Evolutionary conservation across 257 asterid genomes (phyloP).

Genomic region (Salvia splendens): DNA sequence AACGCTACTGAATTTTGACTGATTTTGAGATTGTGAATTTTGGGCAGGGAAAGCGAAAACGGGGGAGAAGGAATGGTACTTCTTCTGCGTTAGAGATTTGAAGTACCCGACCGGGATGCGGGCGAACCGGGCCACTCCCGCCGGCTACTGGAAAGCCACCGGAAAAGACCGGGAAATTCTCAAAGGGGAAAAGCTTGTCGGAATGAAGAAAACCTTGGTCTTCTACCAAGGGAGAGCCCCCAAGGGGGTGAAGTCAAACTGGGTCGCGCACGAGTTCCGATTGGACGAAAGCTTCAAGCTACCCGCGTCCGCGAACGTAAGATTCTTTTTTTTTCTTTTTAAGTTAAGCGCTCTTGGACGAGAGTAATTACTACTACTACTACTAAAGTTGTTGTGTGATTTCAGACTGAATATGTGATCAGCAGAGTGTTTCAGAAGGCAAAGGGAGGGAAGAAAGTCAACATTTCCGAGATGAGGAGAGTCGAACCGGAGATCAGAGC

Average conservation of each 20-base stretch:
- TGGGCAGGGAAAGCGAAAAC: constrained; percentile 64
- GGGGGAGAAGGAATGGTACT: constrained; percentile 84
- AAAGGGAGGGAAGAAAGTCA: constrained; percentile 59
- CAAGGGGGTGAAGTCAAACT: constrained; percentile 64
- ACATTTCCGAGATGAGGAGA: constrained; percentile 45
- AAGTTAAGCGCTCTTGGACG: background rate
- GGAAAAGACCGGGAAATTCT: constrained; percentile 76
- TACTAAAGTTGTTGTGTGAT: too few species aligned
- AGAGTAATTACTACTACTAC: too few species aligned
- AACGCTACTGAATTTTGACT: background rate
- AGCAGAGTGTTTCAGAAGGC: constrained; percentile 74
- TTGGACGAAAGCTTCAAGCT: constrained; percentile 47
- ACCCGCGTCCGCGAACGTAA: constrained; percentile 53
- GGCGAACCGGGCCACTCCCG: constrained; percentile 74
- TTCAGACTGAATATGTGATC: constrained; percentile 79
- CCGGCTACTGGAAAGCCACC: constrained; percentile 88
- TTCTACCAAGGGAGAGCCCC: constrained; percentile 89
- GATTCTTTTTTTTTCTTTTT: background rate
- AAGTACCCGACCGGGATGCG: constrained; percentile 76
- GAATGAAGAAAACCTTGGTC: constrained; percentile 81
- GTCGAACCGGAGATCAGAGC: constrained; percentile 27
- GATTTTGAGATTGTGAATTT: background rate
- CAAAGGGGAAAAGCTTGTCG: constrained; percentile 52
- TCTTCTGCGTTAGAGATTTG: constrained; percentile 74
- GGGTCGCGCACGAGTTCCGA: constrained; percentile 82